Evolutionary conservation across 257 asterid genomes (phyloP), one percentile per base, ranked within the genome.

Genomic region (Capsicum chinense): DNA sequence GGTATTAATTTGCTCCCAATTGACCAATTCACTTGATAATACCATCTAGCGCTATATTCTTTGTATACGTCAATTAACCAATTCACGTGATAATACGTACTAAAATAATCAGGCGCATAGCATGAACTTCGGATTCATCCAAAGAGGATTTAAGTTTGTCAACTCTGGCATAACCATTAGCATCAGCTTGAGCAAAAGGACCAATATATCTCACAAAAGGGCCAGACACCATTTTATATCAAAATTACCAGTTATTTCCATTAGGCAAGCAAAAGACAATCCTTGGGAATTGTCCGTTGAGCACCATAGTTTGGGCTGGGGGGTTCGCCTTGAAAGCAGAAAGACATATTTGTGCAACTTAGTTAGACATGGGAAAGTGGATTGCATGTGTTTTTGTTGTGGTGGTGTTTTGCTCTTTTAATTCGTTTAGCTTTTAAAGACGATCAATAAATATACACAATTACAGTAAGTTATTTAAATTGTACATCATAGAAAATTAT

Each of bases 131-230:
- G 21, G 21, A 21, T 21, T 21, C 21, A 21, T 21, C 21, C 21
- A 21, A 21, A 21, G 21, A 21, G 21, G 21, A 21, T 21, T 21
- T 21, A 21, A 21, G 21, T 47, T 87, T 74, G 79, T 69, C 89
- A 21, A 21, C 21, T 21, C 89, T 89, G 59, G 90, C 86, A 89
- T 64, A 88, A 64, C 98, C 98, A 88, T 92, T 94, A 83, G 98
- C 98, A 89, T 95, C 94, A 67, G 98, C 98, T 88, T 95, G 98
- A 87, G 97, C 95, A 87, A 92, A 89, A 50, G 99, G 94, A 56
- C 85, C 66, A 1, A 26, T 59, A 74, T 87, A 84, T 42, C 81
- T 88, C 7, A 80, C 86, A 54, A 58, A 82, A 4, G 95, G 90
- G 89, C 93, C 71, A 64, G 71, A 17, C 17, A 33, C 99, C 98